phyloP scores from a whole-genome alignment of 805 yeast genomes.

The Sugiyamaella marilandica region DNA sequence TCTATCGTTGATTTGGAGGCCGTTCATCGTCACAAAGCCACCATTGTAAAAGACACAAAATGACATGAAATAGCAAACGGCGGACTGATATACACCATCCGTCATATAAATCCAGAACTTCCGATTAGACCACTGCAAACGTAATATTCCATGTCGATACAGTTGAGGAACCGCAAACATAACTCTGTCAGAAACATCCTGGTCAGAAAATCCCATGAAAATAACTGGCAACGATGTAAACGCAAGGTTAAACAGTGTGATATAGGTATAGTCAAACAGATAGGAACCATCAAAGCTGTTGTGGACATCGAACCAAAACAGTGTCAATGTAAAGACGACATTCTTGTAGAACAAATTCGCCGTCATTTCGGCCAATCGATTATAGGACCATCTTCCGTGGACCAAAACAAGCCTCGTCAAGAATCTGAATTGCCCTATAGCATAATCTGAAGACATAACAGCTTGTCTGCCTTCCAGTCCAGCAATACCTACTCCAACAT shows the following conservation, averaged over 20 bases:
- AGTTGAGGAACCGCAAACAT: slow-evolving; percentile 66
- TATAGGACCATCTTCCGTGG: slow-evolving; percentile 83
- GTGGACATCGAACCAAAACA: slow-evolving; percentile 73
- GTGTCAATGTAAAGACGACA: slow-evolving; percentile 64
- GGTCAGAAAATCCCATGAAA: slow-evolving; percentile 66
- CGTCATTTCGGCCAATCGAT: slow-evolving; percentile 69
- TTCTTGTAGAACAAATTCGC: slow-evolving; percentile 77
- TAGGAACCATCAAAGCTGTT: slow-evolving; percentile 71
- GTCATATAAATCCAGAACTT: slow-evolving; percentile 58
- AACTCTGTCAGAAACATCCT: slow-evolving; percentile 64
- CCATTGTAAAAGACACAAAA: slow-evolving; percentile 51
- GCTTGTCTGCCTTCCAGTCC: slow-evolving; percentile 88
- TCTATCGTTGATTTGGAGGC: slow-evolving; percentile 54
- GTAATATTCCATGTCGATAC: slow-evolving; percentile 61
- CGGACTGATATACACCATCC: slow-evolving; percentile 72
- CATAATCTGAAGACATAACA: slow-evolving; percentile 81
- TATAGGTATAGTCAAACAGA: slow-evolving; percentile 69
- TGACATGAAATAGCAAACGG: slow-evolving; percentile 62
- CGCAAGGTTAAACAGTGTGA: slow-evolving; percentile 75
- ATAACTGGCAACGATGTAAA: slow-evolving; percentile 78
- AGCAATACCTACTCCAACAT: slow-evolving; percentile 81
- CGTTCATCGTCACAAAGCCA: slow-evolving; percentile 39
- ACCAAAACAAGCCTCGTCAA: slow-evolving; percentile 60
- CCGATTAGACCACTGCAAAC: slow-evolving; percentile 55
- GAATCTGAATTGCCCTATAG: slow-evolving; percentile 73